A percentile compares a stretch with the other conserved stretches of the same genome.
These are phyloP conservation scores for Scalesia atractyloides DNA, from an alignment of 129 eudicot species.

Conservation along the genomic window DNA sequence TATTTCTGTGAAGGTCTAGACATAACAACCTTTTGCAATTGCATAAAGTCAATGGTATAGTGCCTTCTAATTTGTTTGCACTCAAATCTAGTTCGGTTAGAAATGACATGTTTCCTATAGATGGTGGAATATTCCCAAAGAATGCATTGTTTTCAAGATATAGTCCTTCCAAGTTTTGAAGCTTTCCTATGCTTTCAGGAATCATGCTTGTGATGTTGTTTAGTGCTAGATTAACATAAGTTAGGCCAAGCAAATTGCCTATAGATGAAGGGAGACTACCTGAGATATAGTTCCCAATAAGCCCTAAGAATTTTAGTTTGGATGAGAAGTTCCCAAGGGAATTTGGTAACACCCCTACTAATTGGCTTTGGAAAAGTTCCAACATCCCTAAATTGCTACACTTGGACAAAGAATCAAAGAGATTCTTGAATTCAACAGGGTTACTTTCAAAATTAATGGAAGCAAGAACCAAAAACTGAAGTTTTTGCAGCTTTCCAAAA, in stretches of 20 bases:
- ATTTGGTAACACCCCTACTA: conserved; percentile 30
- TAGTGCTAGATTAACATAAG: too few relatives aligned
- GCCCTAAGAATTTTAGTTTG: background rate
- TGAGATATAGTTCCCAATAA: background rate
- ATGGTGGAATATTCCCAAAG: conserved; percentile 8
- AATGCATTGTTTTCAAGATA: background rate
- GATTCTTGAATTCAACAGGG: conserved; percentile 16
- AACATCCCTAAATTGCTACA: conserved; percentile 2
- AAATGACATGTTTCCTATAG: conserved; percentile 22
- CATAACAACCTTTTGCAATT: background rate
- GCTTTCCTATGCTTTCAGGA: conserved; percentile 13
- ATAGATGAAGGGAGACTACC: conserved; percentile 14
- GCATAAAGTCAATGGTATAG: conserved; percentile 23
- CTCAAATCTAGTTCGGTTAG: background rate
- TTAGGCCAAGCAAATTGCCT: conserved; percentile 8
- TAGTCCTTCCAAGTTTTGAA: background rate
- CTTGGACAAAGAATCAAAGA: conserved; percentile 35
- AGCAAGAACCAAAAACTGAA: background rate
- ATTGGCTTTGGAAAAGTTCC: background rate
- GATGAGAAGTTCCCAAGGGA: conserved; percentile 33
- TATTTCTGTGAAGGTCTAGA: conserved; percentile 1
- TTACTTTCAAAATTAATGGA: background rate
- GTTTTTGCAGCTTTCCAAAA: background rate
- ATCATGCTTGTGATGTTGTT: conserved; percentile 13
- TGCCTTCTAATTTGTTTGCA: conserved; percentile 22